Evolutionary conservation across 2,329 filamentous ascomycete species (phyloP), one percentile per base, ranked within the genome.

Genomic region (Botrytis squamosa): DNA sequence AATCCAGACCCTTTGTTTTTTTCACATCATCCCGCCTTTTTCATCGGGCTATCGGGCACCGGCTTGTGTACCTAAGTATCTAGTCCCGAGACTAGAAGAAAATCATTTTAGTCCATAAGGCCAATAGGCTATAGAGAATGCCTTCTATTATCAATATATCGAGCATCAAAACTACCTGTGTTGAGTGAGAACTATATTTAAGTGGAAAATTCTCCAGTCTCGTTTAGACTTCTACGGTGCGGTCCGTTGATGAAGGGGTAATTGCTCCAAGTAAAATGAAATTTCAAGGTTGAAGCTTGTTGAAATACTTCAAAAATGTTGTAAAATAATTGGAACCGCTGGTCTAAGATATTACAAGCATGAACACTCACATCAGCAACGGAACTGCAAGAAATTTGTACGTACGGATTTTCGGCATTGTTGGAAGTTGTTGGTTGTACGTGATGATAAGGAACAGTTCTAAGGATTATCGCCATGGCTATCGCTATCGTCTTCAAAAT

Each of bases 371-470:
- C 62, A 68, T 68, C 60, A 46, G 36, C n/a, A 29, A 25, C 49
- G 70, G 70, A 22, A 38, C 70, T 72, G 70, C 70, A 72, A 72
- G 62, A 57, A 67, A 67, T 67, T 2, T 55, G 65, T 68, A 72
- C 36, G 64, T 65, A 22, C n/a, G 55, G 68, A 44, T 46, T 46
- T 38, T 62, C 40, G 68, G 44, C 38, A 66, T 7, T 66, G 33
- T 29, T 67, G 46, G 36, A 55, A 55, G 14, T 25, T 29, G 69
- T 64, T 38, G 33, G 60, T 33, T 64, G 69, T 64, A 71, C 42
- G 69, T 52, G 25, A 68, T 52, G 25, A 68, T 57, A 57, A 67
- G 46, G 65, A 29, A 52, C 16, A 49, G n/a, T 57, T 29, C n/a
- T 57, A 6, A 25, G n/a, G 42, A 36, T 36, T 40, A 52, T 67